A percentile compares a stretch with the other conserved stretches of the same genome.
phyloP scores from a whole-genome alignment of 139 green algal genomes.

The Asterochloris sp. region DNA sequence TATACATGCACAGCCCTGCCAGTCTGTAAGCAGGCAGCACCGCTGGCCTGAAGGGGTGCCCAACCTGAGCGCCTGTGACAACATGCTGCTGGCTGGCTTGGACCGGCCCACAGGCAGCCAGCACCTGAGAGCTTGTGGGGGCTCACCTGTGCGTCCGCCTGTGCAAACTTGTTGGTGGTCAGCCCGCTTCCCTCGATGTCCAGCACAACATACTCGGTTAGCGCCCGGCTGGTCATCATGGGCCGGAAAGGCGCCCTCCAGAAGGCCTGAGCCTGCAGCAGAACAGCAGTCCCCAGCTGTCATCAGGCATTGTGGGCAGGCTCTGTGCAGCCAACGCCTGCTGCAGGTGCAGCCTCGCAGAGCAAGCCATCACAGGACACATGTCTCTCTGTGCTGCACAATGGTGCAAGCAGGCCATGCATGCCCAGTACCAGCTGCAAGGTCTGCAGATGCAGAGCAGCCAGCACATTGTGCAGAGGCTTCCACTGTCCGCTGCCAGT shows the following conservation, averaged over 20 bases:
- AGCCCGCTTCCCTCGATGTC: slow-evolving; percentile 71
- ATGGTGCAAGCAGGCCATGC: too few species aligned
- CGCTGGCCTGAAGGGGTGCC: neutral
- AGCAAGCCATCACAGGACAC: too few species aligned
- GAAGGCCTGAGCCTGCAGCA: slow-evolving; percentile 62
- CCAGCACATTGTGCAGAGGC: neutral
- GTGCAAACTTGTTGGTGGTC: slow-evolving; percentile 20
- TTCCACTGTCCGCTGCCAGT: neutral
- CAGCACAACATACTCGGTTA: slow-evolving; percentile 89
- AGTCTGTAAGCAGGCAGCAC: neutral
- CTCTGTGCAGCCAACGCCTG: neutral
- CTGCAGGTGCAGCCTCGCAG: neutral
- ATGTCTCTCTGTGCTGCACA: too few species aligned
- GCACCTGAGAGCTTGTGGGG: neutral
- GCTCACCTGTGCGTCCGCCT: slow-evolving; percentile 57
- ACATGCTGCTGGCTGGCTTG: neutral
- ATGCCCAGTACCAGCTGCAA: neutral
- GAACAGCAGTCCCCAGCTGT: neutral
- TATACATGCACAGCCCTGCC: neutral
- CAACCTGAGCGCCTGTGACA: neutral
- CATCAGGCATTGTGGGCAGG: neutral
- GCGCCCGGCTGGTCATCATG: slow-evolving; percentile 58
- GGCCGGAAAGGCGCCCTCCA: slow-evolving; percentile 69
- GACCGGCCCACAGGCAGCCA: neutral
- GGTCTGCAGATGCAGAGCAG: neutral